Percentiles rank a stretch among this genome's conserved stretches.
phyloP scores from a whole-genome alignment of 495 filamentous ascomycete genomes.

The Penicillium paxilli region DNA sequence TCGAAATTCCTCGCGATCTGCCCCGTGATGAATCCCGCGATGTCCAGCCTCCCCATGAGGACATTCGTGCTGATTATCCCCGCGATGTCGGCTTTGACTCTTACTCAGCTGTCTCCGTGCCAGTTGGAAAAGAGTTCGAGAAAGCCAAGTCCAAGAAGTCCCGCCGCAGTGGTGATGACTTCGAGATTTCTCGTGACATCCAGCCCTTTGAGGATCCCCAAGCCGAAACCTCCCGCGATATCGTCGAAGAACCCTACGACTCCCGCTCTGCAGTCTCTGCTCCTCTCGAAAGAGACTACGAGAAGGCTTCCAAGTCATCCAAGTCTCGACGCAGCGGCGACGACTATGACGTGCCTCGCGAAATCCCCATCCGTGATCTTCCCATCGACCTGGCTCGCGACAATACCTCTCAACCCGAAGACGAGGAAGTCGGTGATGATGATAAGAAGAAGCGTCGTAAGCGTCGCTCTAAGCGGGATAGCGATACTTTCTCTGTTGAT shows the following conservation, averaged over 20 bases:
- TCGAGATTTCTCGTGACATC: conserved; percentile 15
- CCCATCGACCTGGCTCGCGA: background rate
- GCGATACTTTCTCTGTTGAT: conserved; percentile 15
- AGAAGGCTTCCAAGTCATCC: conserved; percentile 19
- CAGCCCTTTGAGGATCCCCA: background rate
- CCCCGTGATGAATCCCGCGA: background rate
- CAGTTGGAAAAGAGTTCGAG: conserved; percentile 15
- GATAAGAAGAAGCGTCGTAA: conserved; percentile 25
- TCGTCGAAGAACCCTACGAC: conserved; percentile 9
- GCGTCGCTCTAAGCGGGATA: conserved; percentile 33
- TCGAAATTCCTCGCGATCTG: conserved; percentile 19
- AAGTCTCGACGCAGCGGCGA: conserved; percentile 23
- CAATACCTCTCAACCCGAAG: background rate
- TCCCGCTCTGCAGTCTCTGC: conserved; percentile 31
- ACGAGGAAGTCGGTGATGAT: conserved; percentile 11
- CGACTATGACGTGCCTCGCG: conserved; percentile 19
- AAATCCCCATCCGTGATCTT: background rate
- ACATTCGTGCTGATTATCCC: background rate
- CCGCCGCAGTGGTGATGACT: conserved; percentile 21
- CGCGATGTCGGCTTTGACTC: conserved; percentile 15
- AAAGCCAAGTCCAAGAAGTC: conserved; percentile 20
- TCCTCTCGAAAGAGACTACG: conserved; percentile 14
- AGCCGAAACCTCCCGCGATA: conserved; percentile 6
- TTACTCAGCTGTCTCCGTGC: conserved; percentile 28
- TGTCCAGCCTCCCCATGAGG: background rate